Percentiles rank a stretch among this genome's conserved stretches.
These are phyloP conservation scores for Periglandula ipomoeae DNA, from an alignment of 2,329 filamentous ascomycete genomes.

Conservation along the genomic window DNA sequence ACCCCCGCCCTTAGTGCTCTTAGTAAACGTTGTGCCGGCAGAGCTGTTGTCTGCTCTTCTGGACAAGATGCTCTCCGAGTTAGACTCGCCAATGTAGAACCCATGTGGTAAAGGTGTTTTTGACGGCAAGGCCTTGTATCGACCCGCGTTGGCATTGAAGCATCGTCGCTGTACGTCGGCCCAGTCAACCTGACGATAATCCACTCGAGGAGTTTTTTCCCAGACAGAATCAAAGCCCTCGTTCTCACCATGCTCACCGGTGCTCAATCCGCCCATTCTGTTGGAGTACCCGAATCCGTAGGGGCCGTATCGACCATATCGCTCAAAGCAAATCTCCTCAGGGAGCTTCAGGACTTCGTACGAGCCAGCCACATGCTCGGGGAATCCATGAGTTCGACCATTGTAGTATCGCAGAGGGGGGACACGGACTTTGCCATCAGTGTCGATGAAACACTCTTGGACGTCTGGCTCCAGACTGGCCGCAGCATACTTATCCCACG, in stretches of 20 bases:
- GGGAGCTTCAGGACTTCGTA: conserved; percentile 71
- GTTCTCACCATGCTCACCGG: conserved; percentile 75
- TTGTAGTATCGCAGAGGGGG: conserved; percentile 65
- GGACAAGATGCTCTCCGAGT: background rate
- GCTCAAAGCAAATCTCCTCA: conserved; percentile 86
- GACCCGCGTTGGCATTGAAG: conserved; percentile 56
- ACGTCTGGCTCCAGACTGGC: conserved; percentile 40
- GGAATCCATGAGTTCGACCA: conserved; percentile 76
- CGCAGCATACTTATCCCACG: conserved; percentile 25
- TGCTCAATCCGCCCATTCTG: conserved; percentile 69
- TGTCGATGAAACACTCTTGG: conserved; percentile 72
- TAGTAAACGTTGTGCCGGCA: background rate
- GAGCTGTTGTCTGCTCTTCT: conserved; percentile 3
- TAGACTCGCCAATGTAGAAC: conserved; percentile 33
- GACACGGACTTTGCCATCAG: conserved; percentile 51
- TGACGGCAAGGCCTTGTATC: conserved; percentile 48
- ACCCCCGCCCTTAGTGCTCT: conserved; percentile 6
- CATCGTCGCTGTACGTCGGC: conserved; percentile 68
- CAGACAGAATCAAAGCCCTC: conserved; percentile 76
- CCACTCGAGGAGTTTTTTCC: conserved; percentile 60
- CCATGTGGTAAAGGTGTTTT: conserved; percentile 35
- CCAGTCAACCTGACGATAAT: conserved; percentile 73
- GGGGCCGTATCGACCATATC: conserved; percentile 77
- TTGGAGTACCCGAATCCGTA: conserved; percentile 84
- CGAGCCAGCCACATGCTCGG: conserved; percentile 76